A percentile compares a stretch with the other conserved stretches of the same genome.
Conservation (phyloP, 176 grass and related monocot species). For the Tillandsia leiboldiana region DNA sequence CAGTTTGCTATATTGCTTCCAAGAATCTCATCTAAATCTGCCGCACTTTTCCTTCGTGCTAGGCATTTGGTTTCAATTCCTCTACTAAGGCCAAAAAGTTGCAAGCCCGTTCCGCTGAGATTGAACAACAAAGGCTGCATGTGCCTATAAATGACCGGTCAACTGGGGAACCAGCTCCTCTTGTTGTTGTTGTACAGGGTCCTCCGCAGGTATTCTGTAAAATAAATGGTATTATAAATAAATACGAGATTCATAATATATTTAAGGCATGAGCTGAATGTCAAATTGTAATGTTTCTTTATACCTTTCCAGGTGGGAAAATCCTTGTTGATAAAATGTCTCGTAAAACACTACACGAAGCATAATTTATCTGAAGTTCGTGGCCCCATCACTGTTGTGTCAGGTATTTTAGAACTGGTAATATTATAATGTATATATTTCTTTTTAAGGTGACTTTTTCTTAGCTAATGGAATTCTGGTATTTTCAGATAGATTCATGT, state of each 20-base stretch:
- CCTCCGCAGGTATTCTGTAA: constrained; percentile 52
- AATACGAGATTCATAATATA: not conserved
- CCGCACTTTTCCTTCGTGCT: constrained; percentile 22
- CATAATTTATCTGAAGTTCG: constrained; percentile 80
- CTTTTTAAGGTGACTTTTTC: not conserved
- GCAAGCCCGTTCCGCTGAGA: constrained; percentile 62
- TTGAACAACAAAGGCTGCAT: constrained; percentile 81
- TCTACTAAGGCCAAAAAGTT: constrained; percentile 72
- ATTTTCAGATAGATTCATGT: not conserved
- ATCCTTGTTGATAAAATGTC: constrained; percentile 86
- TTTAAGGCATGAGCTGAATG: not conserved
- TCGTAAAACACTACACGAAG: constrained; percentile 90
- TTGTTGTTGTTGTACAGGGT: constrained; percentile 95
- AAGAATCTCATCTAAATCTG: constrained; percentile 11
- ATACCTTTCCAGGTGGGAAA: constrained; percentile 62
- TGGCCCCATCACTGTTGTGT: constrained; percentile 92
- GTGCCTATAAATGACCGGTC: constrained; percentile 70
- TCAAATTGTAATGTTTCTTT: not conserved
- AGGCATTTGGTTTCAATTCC: constrained; percentile 94
- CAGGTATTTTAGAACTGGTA: constrained; percentile 34
- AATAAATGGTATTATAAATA: not conserved
- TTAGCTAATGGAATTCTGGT: too few relatives aligned
- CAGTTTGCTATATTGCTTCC: constrained; percentile 1
- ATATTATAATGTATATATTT: not conserved
- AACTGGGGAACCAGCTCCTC: constrained; percentile 73